Evolutionary conservation across 805 yeast species (phyloP).

Genomic region (Wickerhamiella alocasiicola): DNA sequence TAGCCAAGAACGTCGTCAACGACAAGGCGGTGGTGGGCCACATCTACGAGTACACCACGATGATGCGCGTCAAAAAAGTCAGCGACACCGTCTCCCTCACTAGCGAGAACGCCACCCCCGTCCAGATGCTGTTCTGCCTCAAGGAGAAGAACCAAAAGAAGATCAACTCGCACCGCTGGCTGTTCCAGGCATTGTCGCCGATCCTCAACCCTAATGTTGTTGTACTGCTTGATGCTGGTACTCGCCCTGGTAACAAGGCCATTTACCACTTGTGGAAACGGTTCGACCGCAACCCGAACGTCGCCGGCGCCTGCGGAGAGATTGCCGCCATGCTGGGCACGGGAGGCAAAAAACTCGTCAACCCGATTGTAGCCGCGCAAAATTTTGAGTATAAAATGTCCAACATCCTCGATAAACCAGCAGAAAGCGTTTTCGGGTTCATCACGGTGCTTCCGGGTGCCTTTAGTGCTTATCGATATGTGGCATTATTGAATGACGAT

Average conservation of each 20-base stretch:
- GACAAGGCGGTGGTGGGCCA: slow-evolving; percentile 73
- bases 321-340: slow-evolving; percentile 75
- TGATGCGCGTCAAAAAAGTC: slow-evolving; percentile 69
- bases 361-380: slow-evolving; percentile 92
- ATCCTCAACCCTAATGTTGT: slow-evolving; percentile 71
- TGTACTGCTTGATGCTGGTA: slow-evolving; percentile 84
- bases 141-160: slow-evolving; percentile 83
- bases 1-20: slow-evolving; percentile 83
- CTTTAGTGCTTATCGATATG: slow-evolving; percentile 82
- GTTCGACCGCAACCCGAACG: slow-evolving; percentile 58
- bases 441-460: slow-evolving; percentile 95
- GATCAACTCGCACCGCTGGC: slow-evolving; percentile 95
- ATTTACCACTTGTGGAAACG: slow-evolving; percentile 83
- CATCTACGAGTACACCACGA: slow-evolving; percentile 84
- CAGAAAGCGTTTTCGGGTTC: slow-evolving; percentile 89
- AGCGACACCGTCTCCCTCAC: slow-evolving; percentile 53
- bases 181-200: slow-evolving; percentile 83
- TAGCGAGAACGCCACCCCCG: slow-evolving; percentile 58
- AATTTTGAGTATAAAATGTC: slow-evolving; percentile 95
- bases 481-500: slow-evolving; percentile 53
- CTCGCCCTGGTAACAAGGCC: slow-evolving; percentile 75
- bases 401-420: slow-evolving; percentile 87
- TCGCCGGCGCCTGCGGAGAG: slow-evolving; percentile 98
- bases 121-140: slow-evolving; percentile 77
- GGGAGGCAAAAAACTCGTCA: slow-evolving; percentile 41